Evolutionary conservation across 2,329 filamentous ascomycete genomes (phyloP).

Genomic region (Pseudopithomyces chartarum): DNA sequence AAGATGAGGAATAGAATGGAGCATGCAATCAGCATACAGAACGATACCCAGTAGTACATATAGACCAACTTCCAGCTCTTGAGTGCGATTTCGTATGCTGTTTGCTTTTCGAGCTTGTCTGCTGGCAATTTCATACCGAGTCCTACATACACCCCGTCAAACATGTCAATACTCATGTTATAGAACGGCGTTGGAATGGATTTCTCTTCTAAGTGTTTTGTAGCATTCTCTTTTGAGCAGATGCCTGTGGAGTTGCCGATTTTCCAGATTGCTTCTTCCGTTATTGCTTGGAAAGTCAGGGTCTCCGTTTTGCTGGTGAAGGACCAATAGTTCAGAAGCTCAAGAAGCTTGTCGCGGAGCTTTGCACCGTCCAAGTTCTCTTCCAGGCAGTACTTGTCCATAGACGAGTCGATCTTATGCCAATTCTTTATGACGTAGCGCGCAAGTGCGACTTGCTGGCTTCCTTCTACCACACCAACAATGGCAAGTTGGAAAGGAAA

Average conservation of each 20-base stretch:
- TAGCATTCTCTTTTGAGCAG: constrained; percentile 29
- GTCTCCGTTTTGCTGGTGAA: constrained; percentile 41
- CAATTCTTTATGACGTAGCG: constrained; percentile 53
- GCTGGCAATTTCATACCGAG: constrained; percentile 41
- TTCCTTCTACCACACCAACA: constrained; percentile 67
- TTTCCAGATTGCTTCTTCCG: constrained; percentile 18
- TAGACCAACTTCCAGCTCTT: constrained; percentile 39
- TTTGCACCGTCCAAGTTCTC: constrained; percentile 37
- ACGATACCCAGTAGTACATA: constrained; percentile 46
- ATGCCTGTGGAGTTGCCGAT: constrained; percentile 41
- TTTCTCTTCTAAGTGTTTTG: constrained; percentile 10
- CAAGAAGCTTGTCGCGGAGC: constrained; percentile 32
- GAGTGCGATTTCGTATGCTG: constrained; percentile 31
- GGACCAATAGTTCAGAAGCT: constrained; percentile 32
- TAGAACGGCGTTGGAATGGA: constrained; percentile 26
- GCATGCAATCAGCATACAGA: constrained; percentile 43
- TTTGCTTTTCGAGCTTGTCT: constrained; percentile 30
- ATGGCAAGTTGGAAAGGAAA: constrained; percentile 68
- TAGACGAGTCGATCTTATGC: constrained; percentile 45
- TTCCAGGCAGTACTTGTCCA: constrained; percentile 43
- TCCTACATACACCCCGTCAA: constrained; percentile 38
- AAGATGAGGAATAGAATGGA: constrained; percentile 46
- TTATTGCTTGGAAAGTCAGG: constrained; percentile 14
- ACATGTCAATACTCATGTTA: constrained; percentile 25
- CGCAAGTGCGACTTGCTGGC: constrained; percentile 61